Evolutionary conservation across 306 rosid genomes (phyloP), one percentile per base, ranked within the genome.

Genomic region (Quillaja saponaria): DNA sequence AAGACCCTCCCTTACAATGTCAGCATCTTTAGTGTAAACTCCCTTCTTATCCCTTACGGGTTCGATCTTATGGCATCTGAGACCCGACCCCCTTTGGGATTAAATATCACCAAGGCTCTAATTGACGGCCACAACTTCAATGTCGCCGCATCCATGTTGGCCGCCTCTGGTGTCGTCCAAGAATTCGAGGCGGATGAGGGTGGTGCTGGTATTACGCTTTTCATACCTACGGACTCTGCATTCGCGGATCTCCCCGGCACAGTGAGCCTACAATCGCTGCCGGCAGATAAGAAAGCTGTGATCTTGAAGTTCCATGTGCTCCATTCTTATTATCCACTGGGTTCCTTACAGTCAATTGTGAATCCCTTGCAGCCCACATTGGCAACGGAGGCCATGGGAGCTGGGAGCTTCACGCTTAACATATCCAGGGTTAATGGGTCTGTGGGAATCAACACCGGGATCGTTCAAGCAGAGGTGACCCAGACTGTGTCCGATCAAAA

Each of bases 331-430:
- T 94, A 94, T 44, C 97, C 99, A 1, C 59, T 94, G 40, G 99
- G 99, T 0, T 87, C 99, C 1, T 77, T 94, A 12, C 80, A 94
- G 67, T 87, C 96, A 3, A 81, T 90, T 6, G 96, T 85, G 64
- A 94, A 94, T 67, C 99, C 99, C 0, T 76, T 87, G n/a, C 90
- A 90, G 59, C 99, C 99, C n/a, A 94, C 99, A 7, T 72, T 94
- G 16, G 99, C 99, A 0, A 94, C 99, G 0, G 97, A 94, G 68
- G 75, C 73, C 66, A 82, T 76, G 85, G 99, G 99, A 0, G 99
- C 99, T 0, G 89, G 91, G 0, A 78, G 90, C 49, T 90, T 70
- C 73, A 94, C 99, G 6, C 91, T 94, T 48, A 94, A 94, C 74
- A 94, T 94, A 21, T 87, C 97, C 0, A 67, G 86, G 21, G 69